Base-by-base conservation (phyloP, 306 rosid genomes). In the Acacia confusa region DNA sequence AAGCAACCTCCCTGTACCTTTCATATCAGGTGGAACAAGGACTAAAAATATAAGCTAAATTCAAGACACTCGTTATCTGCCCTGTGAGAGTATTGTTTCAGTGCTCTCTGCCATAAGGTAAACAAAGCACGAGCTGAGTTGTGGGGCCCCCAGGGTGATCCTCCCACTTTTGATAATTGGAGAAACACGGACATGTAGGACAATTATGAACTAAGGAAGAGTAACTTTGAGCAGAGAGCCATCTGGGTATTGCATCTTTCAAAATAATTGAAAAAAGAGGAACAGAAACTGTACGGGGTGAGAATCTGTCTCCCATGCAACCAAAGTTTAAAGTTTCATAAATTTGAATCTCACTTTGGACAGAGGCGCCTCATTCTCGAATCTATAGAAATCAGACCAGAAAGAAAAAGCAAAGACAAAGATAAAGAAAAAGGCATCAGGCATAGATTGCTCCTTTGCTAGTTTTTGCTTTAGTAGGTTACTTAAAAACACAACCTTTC, bases 261-360 rank as follows among this genome's bases (percentile, higher is more conserved):
- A 85, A 72, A 52, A 83, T 77, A 5, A 86, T 83, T 80, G 63
- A 80, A 75, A 68, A 84, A 79, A 82, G 85, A 79, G 90, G 47
- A 85, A 82, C 83, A 87, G 77, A 74, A 82, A 88, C 86, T 87
- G 94, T 86, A 82, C 90, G 80, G 81, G 83, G 79, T 82, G 86
- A 87, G 92, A 88, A 91, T 89, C 87, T 90, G 92, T 87, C 91
- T 85, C 92, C 90, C 86, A 87, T 85, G 89, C 89, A 87, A 80
- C 84, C 63, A 48, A 77, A 75, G 66, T 60, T 60, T 60, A 82
- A 47, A 82, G 87, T 78, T 74, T 75, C 78, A 70, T 70, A 78
- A 69, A 74, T 94, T 89, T 92, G 92, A 87, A 92, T 83, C 88
- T 82, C 68, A 78, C 88, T 90, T 90, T 90, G 89, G 97, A 90